Base-by-base conservation (phyloP, 345 rosid genomes). In the Ceriops decandra region DNA sequence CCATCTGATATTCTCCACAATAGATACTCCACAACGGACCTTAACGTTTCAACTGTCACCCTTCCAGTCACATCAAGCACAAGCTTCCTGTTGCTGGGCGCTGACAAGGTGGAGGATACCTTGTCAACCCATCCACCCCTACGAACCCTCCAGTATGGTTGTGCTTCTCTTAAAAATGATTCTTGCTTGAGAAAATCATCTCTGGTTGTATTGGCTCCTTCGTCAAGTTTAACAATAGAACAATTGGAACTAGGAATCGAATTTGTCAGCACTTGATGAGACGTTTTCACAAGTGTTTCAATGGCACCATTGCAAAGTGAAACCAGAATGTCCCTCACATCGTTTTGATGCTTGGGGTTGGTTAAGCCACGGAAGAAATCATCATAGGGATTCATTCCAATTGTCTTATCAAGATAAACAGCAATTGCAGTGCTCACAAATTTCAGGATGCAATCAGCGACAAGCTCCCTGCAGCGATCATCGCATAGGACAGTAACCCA, bases 61-160 rank as follows among this genome's bases (percentile, higher is more conserved):
- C 95, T 85, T 67, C 99, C 96, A 2, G 98, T 92, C 74, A 92
- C 88, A 74, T 95, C 97, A 38, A 92, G 84, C 86, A 88, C 84
- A 82, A 92, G 86, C 81, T 60, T 84, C 68, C 85, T 77, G 71
- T 95, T 95, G 65, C 85, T 79, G 0, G 99, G 99, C 68, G 83
- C 85, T 1, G 95, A 80, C 78, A 85, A 72, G 33, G 92, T 84
- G 8, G 89, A 79, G 1, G 89, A 79, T 63, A 91, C 83, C 72
- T 72, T 68, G 8, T 72, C 77, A 10, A 76, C 75, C 91, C 91
- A 87, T 32, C 88, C 88, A n/a, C 70, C 71, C 57, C 62, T 75
- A 56, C 66, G 82, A 56, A 67, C 63, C 49, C 75, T 83, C 59
- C 81, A 72, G 30, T 69, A 69, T 31, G 69, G 73, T 42, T 73